phyloP scores from a whole-genome alignment of 2,329 filamentous ascomycete genomes.

The Colletotrichum spinosum region DNA sequence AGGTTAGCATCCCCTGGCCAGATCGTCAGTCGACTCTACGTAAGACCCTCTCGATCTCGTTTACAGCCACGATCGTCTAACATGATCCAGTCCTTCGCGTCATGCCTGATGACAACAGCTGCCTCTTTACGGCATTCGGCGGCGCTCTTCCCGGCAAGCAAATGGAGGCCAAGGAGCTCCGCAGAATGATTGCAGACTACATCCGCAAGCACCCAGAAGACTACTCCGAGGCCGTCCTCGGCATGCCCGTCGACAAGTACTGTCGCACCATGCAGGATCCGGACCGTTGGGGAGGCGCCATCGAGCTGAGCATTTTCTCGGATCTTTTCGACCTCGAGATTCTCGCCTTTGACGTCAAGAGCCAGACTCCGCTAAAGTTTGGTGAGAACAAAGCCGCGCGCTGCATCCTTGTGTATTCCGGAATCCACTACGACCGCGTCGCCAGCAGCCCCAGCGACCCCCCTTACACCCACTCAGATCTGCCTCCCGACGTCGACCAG shows the following conservation, averaged over 20 bases:
- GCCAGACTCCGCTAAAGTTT: conserved; percentile 65
- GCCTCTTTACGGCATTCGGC: conserved; percentile 90
- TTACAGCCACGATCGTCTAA: conserved; percentile 50
- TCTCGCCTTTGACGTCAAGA: conserved; percentile 80
- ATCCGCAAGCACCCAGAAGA: conserved; percentile 79
- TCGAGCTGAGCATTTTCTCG: conserved; percentile 87
- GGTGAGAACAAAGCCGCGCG: conserved; percentile 78
- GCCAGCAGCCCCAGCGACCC: conserved; percentile 75
- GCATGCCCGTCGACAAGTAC: conserved; percentile 78
- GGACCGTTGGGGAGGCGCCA: conserved; percentile 90
- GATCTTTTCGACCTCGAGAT: conserved; percentile 89
- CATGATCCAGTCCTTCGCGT: conserved; percentile 79
- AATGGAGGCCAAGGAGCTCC: conserved; percentile 66
- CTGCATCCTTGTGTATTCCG: conserved; percentile 88
- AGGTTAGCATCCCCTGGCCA: conserved; percentile 58
- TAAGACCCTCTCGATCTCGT: conserved; percentile 43
- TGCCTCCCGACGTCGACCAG: conserved; percentile 80
- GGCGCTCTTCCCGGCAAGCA: conserved; percentile 74
- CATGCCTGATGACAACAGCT: conserved; percentile 97
- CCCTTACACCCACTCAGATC: conserved; percentile 65
- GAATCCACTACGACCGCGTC: conserved; percentile 93
- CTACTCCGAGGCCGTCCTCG: conserved; percentile 83
- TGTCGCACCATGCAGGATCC: conserved; percentile 83
- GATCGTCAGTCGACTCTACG: conserved; percentile 63
- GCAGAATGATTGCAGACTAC: conserved; percentile 80